Conservation (phyloP, 2,329 filamentous ascomycete species). For the Fusarium mangiferae region DNA sequence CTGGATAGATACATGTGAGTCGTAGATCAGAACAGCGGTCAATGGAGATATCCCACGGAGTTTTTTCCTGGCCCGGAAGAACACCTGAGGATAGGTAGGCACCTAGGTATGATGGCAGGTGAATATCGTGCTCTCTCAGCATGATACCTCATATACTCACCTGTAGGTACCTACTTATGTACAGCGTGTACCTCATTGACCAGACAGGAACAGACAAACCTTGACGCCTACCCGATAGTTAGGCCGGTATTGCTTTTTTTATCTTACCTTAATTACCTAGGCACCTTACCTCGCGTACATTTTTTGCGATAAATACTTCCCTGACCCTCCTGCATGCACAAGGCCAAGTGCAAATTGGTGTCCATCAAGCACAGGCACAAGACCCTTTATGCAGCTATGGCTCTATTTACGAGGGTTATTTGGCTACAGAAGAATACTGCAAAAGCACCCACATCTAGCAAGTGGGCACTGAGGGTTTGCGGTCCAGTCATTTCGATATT, state of each 20-base stretch:
- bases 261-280: background rate
- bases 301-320: background rate
- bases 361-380: background rate
- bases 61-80: background rate
- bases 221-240: conserved; percentile 6
- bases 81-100: background rate
- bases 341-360: background rate
- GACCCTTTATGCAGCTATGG: conserved; percentile 13
- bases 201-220: conserved; percentile 14
- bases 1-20: conserved; percentile 11
- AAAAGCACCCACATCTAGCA: background rate
- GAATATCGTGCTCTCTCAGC: background rate
- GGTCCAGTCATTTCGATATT: background rate
- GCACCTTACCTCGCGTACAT: background rate
- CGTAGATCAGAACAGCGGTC: conserved; percentile 31
- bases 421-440: background rate
- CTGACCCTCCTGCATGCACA: background rate
- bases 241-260: conserved; percentile 13
- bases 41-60: background rate
- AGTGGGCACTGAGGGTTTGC: background rate
- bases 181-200: background rate
- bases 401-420: background rate
- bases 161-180: background rate
- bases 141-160: background rate
- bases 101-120: background rate